Evolutionary conservation across 345 rosid genomes (phyloP), one percentile per base, ranked within the genome.

Genomic region (Eucalyptus globulus): DNA sequence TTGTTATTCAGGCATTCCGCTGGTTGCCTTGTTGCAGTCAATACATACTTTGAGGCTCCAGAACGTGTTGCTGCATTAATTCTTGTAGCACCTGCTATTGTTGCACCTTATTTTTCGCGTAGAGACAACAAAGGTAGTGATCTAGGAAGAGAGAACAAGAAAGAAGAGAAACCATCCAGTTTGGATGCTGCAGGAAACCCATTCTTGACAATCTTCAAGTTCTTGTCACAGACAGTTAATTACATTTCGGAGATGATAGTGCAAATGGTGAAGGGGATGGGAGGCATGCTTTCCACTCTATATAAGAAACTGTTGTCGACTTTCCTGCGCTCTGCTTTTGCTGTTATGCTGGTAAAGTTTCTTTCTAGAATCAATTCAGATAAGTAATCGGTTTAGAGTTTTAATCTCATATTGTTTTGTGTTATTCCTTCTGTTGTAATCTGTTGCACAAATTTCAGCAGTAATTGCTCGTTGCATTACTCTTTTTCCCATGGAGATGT

Each of bases 31-130:
- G 96, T 97, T 62, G 98, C 99, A 26, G 90, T 97, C 58, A 91
- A 97, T 90, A 54, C 99, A 43, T 97, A 97, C 91, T 95, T 96
- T 89, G 97, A 97, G 93, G 97, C 98, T 92, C 99, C 99, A 1
- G 98, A 96, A 91, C 93, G 98, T 43, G 88, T 97, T 87, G 98
- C 97, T 88, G 99, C 98, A 44, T 92, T 97, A 85, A 95, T 97
- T 90, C 95, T 97, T 21, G 93, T 97, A 87, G 98, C 99, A 86
- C 99, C 99, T 49, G 98, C 99, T 89, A 94, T 97, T 91, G 89
- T 97, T 44, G 98, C 98, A 9, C 98, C 97, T 12, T 91, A 80
- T 87, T 45, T 93, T 26, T 85, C 76, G 54, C 89, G 56, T 58
- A 93, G 91, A 89, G 86, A 86, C 89, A 88, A 80, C 37, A 89